Percentiles rank a stretch among this genome's conserved stretches.
Conservation (phyloP, 345 rosid genomes). For the Mercurialis annua region DNA sequence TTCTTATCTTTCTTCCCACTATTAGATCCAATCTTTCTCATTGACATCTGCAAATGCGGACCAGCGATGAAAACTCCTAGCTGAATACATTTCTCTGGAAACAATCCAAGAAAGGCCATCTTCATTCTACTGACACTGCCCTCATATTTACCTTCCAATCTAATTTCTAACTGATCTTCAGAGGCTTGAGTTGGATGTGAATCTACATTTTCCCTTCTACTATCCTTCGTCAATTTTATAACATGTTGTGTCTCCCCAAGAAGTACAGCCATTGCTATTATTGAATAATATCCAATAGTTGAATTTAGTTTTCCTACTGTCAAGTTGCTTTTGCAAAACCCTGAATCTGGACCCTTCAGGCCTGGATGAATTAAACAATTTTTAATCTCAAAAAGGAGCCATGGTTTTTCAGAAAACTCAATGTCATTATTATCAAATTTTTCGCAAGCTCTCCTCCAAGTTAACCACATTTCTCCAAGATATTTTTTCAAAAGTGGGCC, state of each 20-base stretch:
- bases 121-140: conserved; percentile 38
- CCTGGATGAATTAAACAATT: conserved; percentile 48
- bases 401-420: conserved; percentile 50
- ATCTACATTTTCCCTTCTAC: conserved; percentile 24
- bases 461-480: conserved; percentile 60
- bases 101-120: conserved; percentile 40
- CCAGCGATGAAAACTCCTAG: conserved; percentile 68
- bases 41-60: conserved; percentile 50
- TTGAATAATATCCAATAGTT: conserved; percentile 47
- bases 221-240: conserved; percentile 36
- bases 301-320: conserved; percentile 60
- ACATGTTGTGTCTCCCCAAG: conserved; percentile 50
- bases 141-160: conserved; percentile 39
- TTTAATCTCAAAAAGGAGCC: conserved; percentile 59
- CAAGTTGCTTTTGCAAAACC: conserved; percentile 62
- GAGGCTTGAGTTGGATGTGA: conserved; percentile 27
- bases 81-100: conserved; percentile 66
- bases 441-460: conserved; percentile 47
- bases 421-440: conserved; percentile 47
- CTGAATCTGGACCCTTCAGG: conserved; percentile 38
- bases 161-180: conserved; percentile 34
- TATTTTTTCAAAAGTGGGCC: conserved; percentile 37
- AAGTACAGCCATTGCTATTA: conserved; percentile 48
- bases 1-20: conserved; percentile 23
- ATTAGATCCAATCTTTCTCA: conserved; percentile 39